Base-by-base conservation (phyloP, 2,329 filamentous ascomycete species). In the Talaromyces verruculosus region DNA sequence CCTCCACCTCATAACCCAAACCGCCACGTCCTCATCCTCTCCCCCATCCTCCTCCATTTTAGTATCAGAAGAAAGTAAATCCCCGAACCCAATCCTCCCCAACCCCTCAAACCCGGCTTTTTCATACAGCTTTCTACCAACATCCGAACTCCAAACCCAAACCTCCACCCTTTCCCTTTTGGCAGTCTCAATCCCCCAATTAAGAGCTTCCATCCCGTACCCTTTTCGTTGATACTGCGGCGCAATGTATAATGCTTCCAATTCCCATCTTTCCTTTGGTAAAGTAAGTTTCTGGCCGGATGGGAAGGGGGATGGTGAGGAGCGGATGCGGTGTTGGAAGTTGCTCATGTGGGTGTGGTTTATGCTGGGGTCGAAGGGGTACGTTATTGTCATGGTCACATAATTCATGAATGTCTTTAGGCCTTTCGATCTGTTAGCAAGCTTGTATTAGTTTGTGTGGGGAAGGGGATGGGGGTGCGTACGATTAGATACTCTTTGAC, bases 361-460 rank as follows among this genome's bases (percentile, higher is more conserved):
- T 17, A 67, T 67, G 61, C 61, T 67, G 19, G 22, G n/a, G 58
- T 67, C 65, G 57, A 64, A 64, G 47, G 61, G 65, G 28, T 67
- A 67, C 19, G 37, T 53, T 8, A 67, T 4, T 25, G 61, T 39
- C 49, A 67, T 60, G 5, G 39, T 17, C 15, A 60, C 7, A 43
- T 67, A 45, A 13, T 22, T 22, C 8, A 64, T 5, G 7, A 49
- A 22, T 22, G 10, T 19, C n/a, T 61, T 64, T 5, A 64, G 13
- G 6, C 65, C 65, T 67, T 25, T 22, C 15, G n/a, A 3, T 45
- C n/a, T 28, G 8, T 19, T 7, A 51, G 30, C n/a, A n/a, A n/a
- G n/a, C n/a, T n/a, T n/a, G n/a, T n/a, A n/a, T n/a, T n/a, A n/a
- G n/a, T n/a, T n/a, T n/a, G n/a, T n/a, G n/a, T n/a, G n/a, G 11